These are phyloP conservation scores for Nakaseomyces glabratus DNA, from an alignment of 1,139 yeast species.

Conservation along the genomic window DNA sequence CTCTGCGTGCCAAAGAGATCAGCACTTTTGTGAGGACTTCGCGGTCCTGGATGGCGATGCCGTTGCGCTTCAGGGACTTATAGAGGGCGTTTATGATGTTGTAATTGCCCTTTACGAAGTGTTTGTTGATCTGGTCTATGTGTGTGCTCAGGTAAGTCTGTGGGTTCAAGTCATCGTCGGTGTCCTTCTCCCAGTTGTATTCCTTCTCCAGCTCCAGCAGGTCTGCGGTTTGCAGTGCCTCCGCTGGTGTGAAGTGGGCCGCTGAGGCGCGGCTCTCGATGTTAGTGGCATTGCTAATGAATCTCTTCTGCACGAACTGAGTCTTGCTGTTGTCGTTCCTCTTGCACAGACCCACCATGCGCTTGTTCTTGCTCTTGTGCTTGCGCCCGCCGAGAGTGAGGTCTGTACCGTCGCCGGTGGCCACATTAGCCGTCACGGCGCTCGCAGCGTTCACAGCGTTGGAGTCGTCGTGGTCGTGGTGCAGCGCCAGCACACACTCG, in stretches of 20 bases:
- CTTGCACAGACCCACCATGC: slow-evolving; percentile 1
- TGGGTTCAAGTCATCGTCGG: slow-evolving; percentile 23
- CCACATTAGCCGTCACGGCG: too few relatives aligned
- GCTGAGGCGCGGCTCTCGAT: neutral
- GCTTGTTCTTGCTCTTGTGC: slow-evolving; percentile 1
- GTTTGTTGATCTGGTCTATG: slow-evolving; percentile 20
- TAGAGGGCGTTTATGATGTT: slow-evolving; percentile 33
- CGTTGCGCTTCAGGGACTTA: slow-evolving; percentile 34
- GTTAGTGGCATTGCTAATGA: neutral
- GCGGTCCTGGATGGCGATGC: slow-evolving; percentile 29
- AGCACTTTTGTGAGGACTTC: slow-evolving; percentile 31
- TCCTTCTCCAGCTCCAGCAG: slow-evolving; percentile 5
- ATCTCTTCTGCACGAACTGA: slow-evolving; percentile 3
- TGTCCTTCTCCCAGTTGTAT: slow-evolving; percentile 26
- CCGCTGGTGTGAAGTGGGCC: too few relatives aligned
- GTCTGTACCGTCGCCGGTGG: too few relatives aligned
- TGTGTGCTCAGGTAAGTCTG: slow-evolving; percentile 22
- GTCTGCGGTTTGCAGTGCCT: neutral
- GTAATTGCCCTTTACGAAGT: slow-evolving; percentile 22
- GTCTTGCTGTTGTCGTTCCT: too few relatives aligned
- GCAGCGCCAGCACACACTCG: slow-evolving; percentile 6
- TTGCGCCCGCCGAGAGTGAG: too few relatives aligned
- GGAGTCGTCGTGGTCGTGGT: neutral
- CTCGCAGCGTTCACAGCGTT: neutral
- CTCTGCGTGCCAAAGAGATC: slow-evolving; percentile 31